Evolutionary conservation across 768 basidiomycete genomes (phyloP), one percentile per base, ranked within the genome.

Genomic region (Galerina sulciceps): DNA sequence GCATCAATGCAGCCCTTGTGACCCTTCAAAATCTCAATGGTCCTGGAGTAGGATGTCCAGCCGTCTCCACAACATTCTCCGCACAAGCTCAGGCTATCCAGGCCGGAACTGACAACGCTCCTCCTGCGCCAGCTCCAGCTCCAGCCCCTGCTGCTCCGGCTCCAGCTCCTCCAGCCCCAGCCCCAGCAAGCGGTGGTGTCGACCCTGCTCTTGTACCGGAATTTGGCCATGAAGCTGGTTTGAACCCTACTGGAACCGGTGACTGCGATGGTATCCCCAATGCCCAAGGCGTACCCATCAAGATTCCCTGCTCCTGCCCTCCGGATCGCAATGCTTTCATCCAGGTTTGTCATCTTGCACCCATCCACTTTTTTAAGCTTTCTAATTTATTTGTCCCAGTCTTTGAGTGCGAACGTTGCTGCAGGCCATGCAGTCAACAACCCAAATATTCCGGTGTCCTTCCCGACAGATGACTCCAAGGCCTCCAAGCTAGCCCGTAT

Each of bases 11-110:
- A 23, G 80, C 84, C 5, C 66, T 85, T 10, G 80, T 89, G 37
- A 87, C 90, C 6, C 74, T 91, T n/a, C 90, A 92, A 74, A 92
- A 91, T 70, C 69, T 91, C 41, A 75, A 79, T 48, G 90, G 89
- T 1, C 78, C 86, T 0, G 90, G 89, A 38, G 70, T 78, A 5
- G 90, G 89, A 13, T 91, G 88, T 69, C 89, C 89, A 5, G 81
- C 83, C 13, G 82, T 81, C 1, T 80, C 87, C 9, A 88, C 89
- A 0, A 90, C 87, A 4, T 84, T 88, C 65, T 63, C 75, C 20
- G 82, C 77, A 0, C 78, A 79, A 43, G 72, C 70, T 31, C 62
- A 72, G 54, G 76, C 75, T 10, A 73, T 79, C 38, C 71, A 75
- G 53, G 67, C 72, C 46, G 75, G 69, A 0, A 64, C 71, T 46